A percentile compares a stretch with the other conserved stretches of the same genome.
Conservation (phyloP, 1,284 basidiomycete species). For the Cryptococcus maquisensis region DNA sequence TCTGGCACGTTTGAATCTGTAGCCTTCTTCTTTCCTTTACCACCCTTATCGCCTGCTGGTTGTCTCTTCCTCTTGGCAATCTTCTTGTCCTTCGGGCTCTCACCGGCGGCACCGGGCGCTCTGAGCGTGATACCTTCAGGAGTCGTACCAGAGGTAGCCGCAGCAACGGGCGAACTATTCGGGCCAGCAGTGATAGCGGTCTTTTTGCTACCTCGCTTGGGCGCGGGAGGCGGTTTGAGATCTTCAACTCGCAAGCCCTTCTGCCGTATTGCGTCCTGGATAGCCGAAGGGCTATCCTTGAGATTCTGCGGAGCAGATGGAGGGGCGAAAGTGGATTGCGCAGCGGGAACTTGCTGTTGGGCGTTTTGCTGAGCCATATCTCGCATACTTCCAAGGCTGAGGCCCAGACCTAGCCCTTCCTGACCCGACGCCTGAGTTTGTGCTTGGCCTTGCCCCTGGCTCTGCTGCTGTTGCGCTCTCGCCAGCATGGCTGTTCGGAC, state of each 20-base stretch:
- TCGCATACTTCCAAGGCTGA: not conserved
- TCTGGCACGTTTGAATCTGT: not conserved
- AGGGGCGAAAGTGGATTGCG: constrained; percentile 1
- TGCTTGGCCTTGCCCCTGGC: not conserved
- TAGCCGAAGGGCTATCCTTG: constrained; percentile 4
- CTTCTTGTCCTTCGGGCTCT: constrained; percentile 4
- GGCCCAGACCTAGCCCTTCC: not conserved
- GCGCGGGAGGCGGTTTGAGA: constrained; percentile 37
- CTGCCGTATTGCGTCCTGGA: constrained; percentile 24
- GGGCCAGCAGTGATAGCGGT: constrained; percentile 12
- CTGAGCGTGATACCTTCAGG: constrained; percentile 15
- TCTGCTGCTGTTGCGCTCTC: not conserved
- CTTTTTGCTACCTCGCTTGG: constrained; percentile 24
- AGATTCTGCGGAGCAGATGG: constrained; percentile 1
- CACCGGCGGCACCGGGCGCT: constrained; percentile 3
- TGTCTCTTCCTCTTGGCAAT: constrained; percentile 19
- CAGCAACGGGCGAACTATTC: not conserved
- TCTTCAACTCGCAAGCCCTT: constrained; percentile 41
- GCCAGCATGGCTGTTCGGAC: not conserved
- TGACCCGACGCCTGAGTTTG: not conserved
- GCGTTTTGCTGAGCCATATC: not conserved
- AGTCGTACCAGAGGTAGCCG: constrained; percentile 11
- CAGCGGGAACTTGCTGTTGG: not conserved
- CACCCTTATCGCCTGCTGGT: constrained; percentile 4
- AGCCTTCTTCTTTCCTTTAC: constrained; percentile 1